Base-by-base conservation (phyloP, 2,329 filamentous ascomycete species). In the Alternaria longipes region DNA sequence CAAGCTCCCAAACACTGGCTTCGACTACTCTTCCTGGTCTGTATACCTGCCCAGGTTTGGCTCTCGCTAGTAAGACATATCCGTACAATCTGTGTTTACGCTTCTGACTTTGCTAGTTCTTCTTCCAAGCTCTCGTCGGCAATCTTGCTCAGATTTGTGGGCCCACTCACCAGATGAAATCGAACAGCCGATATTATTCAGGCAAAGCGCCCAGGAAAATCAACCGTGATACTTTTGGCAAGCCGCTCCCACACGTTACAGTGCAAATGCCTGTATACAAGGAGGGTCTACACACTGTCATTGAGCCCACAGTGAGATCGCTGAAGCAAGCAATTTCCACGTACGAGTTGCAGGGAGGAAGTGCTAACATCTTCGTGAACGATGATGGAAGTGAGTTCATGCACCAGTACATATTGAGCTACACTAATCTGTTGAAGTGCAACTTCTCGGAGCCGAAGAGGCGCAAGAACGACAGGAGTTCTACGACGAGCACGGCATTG, bases 231-330 rank as follows among this genome's bases (percentile, higher is more conserved):
- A 64, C 60, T 5, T 63, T 60, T 83, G 90, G 49, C 78, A 81
- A 79, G 1, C 54, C 50, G 74, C 82, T 94, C 16, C 91, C 90
- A 2, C 91, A 92, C 73, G 84, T 92, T 65, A 84, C 81, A 3
- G 91, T 96, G 42, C 92, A 97, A 74, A 94, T 91, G 76, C 92
- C 92, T 5, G 91, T 96, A 0, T 96, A 95, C 82, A 95, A 94
- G 78, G 92, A 96, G 77, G 91, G 92, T 66, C 84, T 96, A 3
- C 81, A 81, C 36, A 87, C 84, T 63, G 92, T 96, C 77, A 93
- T 94, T 71, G 86, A 84, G 20, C 91, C 91, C 8, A 94, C 91
- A 0, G 87, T 94, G 70, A 88, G 88, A 71, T 93, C 91, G 2
- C 85, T 94, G 79, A 93, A 93, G 80, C 89, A 91, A 72, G 82